Conservation (phyloP, 2,329 filamentous ascomycete species). For the Aspergillus quadricinctus region DNA sequence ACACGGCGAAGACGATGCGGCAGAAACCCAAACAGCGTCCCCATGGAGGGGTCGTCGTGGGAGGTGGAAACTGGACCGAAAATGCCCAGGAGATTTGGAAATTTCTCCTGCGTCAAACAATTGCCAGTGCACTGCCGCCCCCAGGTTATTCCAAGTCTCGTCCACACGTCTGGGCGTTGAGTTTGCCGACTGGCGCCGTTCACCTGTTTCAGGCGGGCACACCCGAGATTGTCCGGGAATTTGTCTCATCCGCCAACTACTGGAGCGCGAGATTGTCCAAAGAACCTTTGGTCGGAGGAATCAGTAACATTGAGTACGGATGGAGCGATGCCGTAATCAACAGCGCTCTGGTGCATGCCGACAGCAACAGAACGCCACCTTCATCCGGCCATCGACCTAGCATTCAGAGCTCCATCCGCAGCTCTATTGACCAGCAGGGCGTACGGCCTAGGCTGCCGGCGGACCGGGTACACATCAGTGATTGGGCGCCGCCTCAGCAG, state of each 20-base stretch:
- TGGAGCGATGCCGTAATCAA: constrained; percentile 85
- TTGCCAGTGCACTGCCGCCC: constrained; percentile 82
- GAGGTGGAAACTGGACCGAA: constrained; percentile 97
- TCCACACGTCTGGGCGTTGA: constrained; percentile 91
- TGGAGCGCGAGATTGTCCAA: constrained; percentile 95
- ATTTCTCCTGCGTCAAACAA: constrained; percentile 84
- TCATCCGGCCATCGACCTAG: constrained; percentile 47
- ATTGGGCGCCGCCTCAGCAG: constrained; percentile 86
- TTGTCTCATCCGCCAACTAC: constrained; percentile 92
- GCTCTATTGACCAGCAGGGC: constrained; percentile 62
- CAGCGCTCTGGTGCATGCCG: constrained; percentile 64
- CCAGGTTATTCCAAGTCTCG: constrained; percentile 89
- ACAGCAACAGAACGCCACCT: constrained; percentile 29
- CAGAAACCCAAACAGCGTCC: constrained; percentile 57
- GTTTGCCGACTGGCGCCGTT: constrained; percentile 84
- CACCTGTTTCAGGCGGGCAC: constrained; percentile 98
- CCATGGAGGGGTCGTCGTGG: constrained; percentile 66
- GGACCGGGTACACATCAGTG: constrained; percentile 76
- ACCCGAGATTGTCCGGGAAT: constrained; percentile 88
- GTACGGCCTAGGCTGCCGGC: constrained; percentile 69
- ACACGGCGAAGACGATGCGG: constrained; percentile 64
- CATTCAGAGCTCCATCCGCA: constrained; percentile 59
- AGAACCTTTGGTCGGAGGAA: constrained; percentile 83
- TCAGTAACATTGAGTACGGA: constrained; percentile 96
- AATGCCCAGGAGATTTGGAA: constrained; percentile 86